Conservation (phyloP, 805 yeast species). For the Saccharomycopsis fodiens region DNA sequence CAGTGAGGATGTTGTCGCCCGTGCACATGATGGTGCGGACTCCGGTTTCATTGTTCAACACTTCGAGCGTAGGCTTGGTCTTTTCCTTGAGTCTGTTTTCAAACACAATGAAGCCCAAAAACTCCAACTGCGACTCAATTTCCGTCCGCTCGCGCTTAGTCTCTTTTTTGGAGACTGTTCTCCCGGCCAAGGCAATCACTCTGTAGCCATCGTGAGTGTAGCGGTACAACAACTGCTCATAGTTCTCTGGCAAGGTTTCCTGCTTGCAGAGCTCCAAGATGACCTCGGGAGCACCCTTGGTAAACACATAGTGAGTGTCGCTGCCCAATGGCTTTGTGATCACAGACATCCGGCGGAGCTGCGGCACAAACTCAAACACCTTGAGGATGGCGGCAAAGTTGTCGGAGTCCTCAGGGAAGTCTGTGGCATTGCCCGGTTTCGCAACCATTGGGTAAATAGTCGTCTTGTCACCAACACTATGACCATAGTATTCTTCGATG, state of each 20-base stretch:
- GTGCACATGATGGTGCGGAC: constrained; percentile 93
- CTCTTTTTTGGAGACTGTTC: constrained; percentile 45
- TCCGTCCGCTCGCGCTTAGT: constrained; percentile 42
- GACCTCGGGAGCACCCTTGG: constrained; percentile 97
- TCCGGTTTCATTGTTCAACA: constrained; percentile 51
- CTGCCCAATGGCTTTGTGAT: constrained; percentile 43
- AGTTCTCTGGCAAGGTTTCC: constrained; percentile 65
- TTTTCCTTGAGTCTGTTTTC: constrained; percentile 80
- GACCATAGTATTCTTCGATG: constrained; percentile 56
- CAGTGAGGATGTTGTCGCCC: constrained; percentile 93
- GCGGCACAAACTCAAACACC: constrained; percentile 76
- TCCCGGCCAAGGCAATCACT: constrained; percentile 89
- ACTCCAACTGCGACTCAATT: constrained; percentile 61
- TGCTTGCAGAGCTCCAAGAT: constrained; percentile 71
- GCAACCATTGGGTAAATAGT: constrained; percentile 44
- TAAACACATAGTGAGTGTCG: constrained; percentile 42
- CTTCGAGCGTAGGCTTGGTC: constrained; percentile 52
- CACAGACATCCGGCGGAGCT: constrained; percentile 86
- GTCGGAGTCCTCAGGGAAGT: constrained; percentile 19
- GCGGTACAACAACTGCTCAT: constrained; percentile 61
- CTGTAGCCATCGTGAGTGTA: constrained; percentile 94
- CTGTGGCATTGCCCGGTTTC: constrained; percentile 29
- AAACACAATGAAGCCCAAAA: constrained; percentile 84
- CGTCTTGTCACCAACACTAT: constrained; percentile 33
- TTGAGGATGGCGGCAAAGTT: constrained; percentile 37